Evolutionary conservation across 2,329 filamentous ascomycete genomes (phyloP).

Genomic region (Biscogniauxia marginata): DNA sequence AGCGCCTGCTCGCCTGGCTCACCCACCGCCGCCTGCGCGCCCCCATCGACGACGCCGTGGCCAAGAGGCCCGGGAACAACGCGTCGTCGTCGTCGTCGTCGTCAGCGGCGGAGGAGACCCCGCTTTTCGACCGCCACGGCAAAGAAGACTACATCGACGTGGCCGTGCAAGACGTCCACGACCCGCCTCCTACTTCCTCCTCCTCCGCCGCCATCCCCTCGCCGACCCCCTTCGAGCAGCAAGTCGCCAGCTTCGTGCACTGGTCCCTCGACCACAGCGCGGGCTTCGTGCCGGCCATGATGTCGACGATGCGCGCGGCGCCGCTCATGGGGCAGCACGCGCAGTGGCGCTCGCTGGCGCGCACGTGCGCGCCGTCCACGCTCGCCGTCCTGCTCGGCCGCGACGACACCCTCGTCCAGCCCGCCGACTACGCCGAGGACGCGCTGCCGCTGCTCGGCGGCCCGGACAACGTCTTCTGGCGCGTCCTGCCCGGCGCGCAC

Average conservation of each 20-base stretch:
- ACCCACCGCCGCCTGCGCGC: slow-evolving; percentile 48
- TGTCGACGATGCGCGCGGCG: slow-evolving; percentile 54
- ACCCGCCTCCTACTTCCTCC: slow-evolving; percentile 27
- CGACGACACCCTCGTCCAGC: slow-evolving; percentile 52
- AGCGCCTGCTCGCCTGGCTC: slow-evolving; percentile 47
- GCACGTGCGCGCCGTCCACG: slow-evolving; percentile 43
- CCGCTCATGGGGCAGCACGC: slow-evolving; percentile 53
- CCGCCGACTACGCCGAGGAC: slow-evolving; percentile 47
- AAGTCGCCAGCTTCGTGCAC: slow-evolving; percentile 51
- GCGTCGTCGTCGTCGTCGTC: slow-evolving; percentile 13
- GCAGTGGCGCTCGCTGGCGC: slow-evolving; percentile 48
- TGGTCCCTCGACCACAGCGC: slow-evolving; percentile 58
- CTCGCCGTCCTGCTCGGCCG: slow-evolving; percentile 52
- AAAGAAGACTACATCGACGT: slow-evolving; percentile 38
- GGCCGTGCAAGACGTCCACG: slow-evolving; percentile 43
- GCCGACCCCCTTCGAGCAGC: slow-evolving; percentile 42
- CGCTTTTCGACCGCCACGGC: slow-evolving; percentile 23
- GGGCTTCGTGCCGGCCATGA: slow-evolving; percentile 60
- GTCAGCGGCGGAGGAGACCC: slow-evolving; percentile 10
- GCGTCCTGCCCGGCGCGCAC: slow-evolving; percentile 53
- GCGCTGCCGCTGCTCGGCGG: slow-evolving; percentile 53
- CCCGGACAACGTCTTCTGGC: slow-evolving; percentile 48
- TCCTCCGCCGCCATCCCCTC: slow-evolving; percentile 29
- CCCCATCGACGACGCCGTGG: slow-evolving; percentile 45
- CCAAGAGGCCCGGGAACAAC: slow-evolving; percentile 25